These are phyloP conservation scores for Capniomyces stellatus DNA, from an alignment of 371 early-diverging fungal genomes.

Conservation along the genomic window DNA sequence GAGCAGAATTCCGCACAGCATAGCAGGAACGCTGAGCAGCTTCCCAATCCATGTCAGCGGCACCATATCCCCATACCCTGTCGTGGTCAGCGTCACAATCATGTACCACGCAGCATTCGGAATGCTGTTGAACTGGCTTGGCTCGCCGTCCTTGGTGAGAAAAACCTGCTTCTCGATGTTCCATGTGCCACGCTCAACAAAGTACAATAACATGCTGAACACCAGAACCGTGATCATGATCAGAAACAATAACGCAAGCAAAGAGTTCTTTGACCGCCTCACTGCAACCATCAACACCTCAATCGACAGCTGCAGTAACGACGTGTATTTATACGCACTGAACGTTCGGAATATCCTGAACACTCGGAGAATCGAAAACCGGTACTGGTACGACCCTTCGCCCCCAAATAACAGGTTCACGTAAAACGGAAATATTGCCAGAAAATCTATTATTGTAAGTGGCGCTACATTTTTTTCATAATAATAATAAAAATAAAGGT, in stretches of 20 bases:
- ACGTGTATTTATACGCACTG: slow-evolving; percentile 65
- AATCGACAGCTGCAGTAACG: slow-evolving; percentile 43
- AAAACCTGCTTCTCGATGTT: slow-evolving; percentile 51
- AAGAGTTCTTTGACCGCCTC: slow-evolving; percentile 54
- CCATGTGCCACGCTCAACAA: slow-evolving; percentile 68
- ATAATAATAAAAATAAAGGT: neutral
- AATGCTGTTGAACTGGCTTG: slow-evolving; percentile 61
- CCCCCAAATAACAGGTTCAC: slow-evolving; percentile 46
- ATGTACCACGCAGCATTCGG: slow-evolving; percentile 72
- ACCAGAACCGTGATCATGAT: slow-evolving; percentile 53
- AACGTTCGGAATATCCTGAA: slow-evolving; percentile 65
- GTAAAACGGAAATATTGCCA: slow-evolving; percentile 66
- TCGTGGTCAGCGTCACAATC: slow-evolving; percentile 67
- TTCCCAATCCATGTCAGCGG: slow-evolving; percentile 70
- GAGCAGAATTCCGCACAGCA: slow-evolving; percentile 65
- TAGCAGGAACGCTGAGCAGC: slow-evolving; percentile 62
- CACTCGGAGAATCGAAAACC: slow-evolving; percentile 61
- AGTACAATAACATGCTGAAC: slow-evolving; percentile 64
- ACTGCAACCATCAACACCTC: slow-evolving; percentile 74
- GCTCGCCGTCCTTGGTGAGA: slow-evolving; percentile 36
- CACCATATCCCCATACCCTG: slow-evolving; percentile 73
- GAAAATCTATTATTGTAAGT: slow-evolving; percentile 55
- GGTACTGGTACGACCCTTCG: slow-evolving; percentile 60
- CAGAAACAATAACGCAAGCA: slow-evolving; percentile 51
- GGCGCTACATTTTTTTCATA: slow-evolving; percentile 5